These are phyloP conservation scores for barrel medic (Medicago truncatula) DNA, from an alignment of 306 rosid genomes.

Conservation along the genomic window MtrunA17r5.0-ANR NC_053048.1:45554001-45554500, in stretches of 20 bases:
- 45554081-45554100: slow-evolving; percentile 67
- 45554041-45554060: slow-evolving; percentile 73
- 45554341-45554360: slow-evolving; percentile 63
- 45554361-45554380: slow-evolving; percentile 71
- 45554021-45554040: slow-evolving; percentile 88
- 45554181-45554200: slow-evolving; percentile 70
- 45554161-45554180: slow-evolving; percentile 63
- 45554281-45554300: slow-evolving; percentile 91
- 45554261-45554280: slow-evolving; percentile 49
- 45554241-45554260: slow-evolving; percentile 67
- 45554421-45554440: slow-evolving; percentile 61
- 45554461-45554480: slow-evolving; percentile 76
- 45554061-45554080: slow-evolving; percentile 94
- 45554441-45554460: slow-evolving; percentile 81
- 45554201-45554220: slow-evolving; percentile 78
- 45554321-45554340: slow-evolving; percentile 61
- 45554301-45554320: slow-evolving; percentile 62
- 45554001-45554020: slow-evolving; percentile 65
- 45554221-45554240: slow-evolving; percentile 82
- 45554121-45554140: slow-evolving; percentile 74
- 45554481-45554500: slow-evolving; percentile 80
- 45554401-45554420: slow-evolving; percentile 84
- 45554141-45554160: slow-evolving; percentile 78
- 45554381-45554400: slow-evolving; percentile 91
- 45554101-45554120: slow-evolving; percentile 80